Conservation (phyloP, 139 green algal genomes). For the Asterochloris sp. region DNA sequence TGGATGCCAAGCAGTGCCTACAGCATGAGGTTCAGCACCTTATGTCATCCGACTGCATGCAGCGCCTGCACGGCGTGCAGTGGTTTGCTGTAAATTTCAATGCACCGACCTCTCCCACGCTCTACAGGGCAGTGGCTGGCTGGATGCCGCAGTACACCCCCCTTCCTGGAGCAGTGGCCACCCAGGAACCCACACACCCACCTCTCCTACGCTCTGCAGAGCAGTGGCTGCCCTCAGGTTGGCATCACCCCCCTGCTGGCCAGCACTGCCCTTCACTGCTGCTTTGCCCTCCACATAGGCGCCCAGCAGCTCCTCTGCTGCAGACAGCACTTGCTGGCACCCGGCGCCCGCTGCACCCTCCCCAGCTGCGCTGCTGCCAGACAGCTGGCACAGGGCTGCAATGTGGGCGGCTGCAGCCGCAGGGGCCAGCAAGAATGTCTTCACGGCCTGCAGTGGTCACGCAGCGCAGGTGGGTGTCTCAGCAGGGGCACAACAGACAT, state of each 20-base stretch:
- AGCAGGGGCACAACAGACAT: background rate
- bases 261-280: background rate
- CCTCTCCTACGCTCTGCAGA: conserved; percentile 63
- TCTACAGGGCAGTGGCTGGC: background rate
- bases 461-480: too few relatives aligned
- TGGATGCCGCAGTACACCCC: background rate
- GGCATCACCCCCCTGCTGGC: background rate
- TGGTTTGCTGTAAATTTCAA: background rate
- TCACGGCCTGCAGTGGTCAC: conserved; percentile 37
- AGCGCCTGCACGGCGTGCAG: too few relatives aligned
- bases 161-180: background rate
- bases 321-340: background rate
- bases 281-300: conserved; percentile 9
- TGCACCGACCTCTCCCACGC: conserved; percentile 30
- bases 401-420: conserved; percentile 55
- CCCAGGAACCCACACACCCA: background rate
- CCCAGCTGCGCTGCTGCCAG: background rate
- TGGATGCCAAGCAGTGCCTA: too few relatives aligned
- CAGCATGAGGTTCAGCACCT: too few relatives aligned
- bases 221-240: conserved; percentile 28
- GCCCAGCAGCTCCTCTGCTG: conserved; percentile 18
- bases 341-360: background rate
- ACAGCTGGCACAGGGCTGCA: conserved; percentile 38
- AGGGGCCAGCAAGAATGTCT: conserved; percentile 48
- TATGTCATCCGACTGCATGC: too few relatives aligned